Percentiles rank a stretch among this genome's conserved stretches.
phyloP scores from a whole-genome alignment of 306 rosid species.

The Trichosanthes cucumerina region DNA sequence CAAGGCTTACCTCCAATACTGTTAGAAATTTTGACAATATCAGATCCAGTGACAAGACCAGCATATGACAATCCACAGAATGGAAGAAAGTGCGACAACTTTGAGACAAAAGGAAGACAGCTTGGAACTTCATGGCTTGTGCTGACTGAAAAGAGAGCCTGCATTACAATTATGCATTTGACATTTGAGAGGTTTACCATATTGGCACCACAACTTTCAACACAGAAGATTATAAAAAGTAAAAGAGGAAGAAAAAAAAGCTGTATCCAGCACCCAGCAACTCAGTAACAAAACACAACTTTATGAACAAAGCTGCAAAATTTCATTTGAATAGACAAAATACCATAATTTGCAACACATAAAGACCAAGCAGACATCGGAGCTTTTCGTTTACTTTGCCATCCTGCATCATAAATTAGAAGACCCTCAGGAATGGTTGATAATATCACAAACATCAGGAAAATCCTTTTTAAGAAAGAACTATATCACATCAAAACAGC shows the following conservation, averaged over 20 bases:
- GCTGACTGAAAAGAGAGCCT: constrained; percentile 70
- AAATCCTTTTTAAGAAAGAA: constrained; percentile 10
- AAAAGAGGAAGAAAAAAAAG: not conserved
- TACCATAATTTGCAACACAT: constrained; percentile 69
- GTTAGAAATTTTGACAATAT: constrained; percentile 37
- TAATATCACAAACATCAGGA: constrained; percentile 10
- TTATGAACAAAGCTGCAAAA: not conserved
- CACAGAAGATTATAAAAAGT: constrained; percentile 3
- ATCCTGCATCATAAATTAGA: constrained; percentile 35
- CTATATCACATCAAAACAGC: constrained; percentile 12
- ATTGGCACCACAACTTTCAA: not conserved
- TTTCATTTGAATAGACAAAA: not conserved
- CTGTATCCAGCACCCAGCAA: not conserved
- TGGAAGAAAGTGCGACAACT: constrained; percentile 47
- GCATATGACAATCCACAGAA: constrained; percentile 71
- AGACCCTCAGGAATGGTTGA: constrained; percentile 7
- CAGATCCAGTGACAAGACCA: constrained; percentile 47
- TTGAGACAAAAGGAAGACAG: constrained; percentile 33
- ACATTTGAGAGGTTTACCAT: constrained; percentile 2
- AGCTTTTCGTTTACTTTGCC: constrained; percentile 42
- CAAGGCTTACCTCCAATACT: constrained; percentile 43
- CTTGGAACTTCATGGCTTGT: constrained; percentile 26
- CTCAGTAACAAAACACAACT: not conserved
- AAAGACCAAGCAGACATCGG: constrained; percentile 58
- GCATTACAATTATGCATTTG: constrained; percentile 19